Percentiles rank a stretch among this genome's conserved stretches.
Evolutionary conservation across 2,329 filamentous ascomycete species (phyloP).

Genomic region (Botryotinia globosa): DNA sequence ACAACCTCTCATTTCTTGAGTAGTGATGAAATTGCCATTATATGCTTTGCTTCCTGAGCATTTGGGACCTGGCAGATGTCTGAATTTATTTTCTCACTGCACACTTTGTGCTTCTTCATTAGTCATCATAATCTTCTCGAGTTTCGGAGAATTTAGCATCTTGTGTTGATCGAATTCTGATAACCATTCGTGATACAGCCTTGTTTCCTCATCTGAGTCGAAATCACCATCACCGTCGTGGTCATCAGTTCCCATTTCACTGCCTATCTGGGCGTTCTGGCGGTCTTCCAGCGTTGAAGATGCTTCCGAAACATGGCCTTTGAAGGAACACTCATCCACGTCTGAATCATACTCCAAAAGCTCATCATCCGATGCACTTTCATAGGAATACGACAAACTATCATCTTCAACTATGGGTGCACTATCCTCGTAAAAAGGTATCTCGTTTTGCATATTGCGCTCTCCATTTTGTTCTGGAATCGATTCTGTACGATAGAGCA

Average conservation of each 20-base stretch:
- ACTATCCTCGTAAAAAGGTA: not conserved
- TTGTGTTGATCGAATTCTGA: not conserved
- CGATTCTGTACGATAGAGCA: not conserved
- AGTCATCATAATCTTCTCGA: not conserved
- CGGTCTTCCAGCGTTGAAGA: not conserved
- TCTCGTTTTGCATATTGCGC: not conserved
- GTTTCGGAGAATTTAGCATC: not conserved
- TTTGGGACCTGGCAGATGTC: not conserved
- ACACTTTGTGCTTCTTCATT: not conserved
- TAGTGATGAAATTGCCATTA: not conserved
- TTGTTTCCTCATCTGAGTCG: not conserved
- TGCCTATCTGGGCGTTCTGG: not conserved
- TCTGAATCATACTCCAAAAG: not conserved
- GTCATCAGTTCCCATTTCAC: not conserved
- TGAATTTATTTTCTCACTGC: not conserved
- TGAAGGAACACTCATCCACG: not conserved
- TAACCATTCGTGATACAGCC: not conserved
- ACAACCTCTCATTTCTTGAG: not conserved
- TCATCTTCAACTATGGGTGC: not conserved
- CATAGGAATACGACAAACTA: not conserved
- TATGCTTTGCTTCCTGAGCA: not conserved
- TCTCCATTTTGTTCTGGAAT: conserved; percentile 1
- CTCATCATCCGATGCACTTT: not conserved
- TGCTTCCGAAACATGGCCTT: not conserved
- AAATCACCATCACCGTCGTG: rapidly evolving